Evolutionary conservation across 805 yeast genomes (phyloP).

Genomic region (Candida nonsorbophila): DNA sequence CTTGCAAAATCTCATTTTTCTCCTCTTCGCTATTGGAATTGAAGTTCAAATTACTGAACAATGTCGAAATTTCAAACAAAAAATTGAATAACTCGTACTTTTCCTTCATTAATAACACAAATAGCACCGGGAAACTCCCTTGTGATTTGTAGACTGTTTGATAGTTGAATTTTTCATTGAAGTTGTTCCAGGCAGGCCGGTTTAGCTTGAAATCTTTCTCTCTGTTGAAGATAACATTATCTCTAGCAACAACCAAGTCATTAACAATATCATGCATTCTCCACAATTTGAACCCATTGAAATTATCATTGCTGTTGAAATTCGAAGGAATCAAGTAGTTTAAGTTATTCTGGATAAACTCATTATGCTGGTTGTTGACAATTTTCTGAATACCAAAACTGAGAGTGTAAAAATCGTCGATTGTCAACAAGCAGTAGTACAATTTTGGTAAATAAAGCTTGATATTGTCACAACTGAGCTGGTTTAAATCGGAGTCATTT

Average conservation of each 20-base stretch:
- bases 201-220: background rate
- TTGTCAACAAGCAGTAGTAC: slow-evolving; percentile 40
- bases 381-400: slow-evolving; percentile 27
- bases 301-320: slow-evolving; percentile 2
- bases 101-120: slow-evolving; percentile 22
- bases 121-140: slow-evolving; percentile 10
- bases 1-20: slow-evolving; percentile 18
- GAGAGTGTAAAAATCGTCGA: slow-evolving; percentile 27
- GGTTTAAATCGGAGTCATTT: slow-evolving; percentile 3
- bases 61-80: slow-evolving; percentile 23
- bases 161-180: slow-evolving; percentile 10
- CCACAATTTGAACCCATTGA: slow-evolving; percentile 8
- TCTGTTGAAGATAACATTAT: slow-evolving; percentile 5
- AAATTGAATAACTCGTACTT: slow-evolving; percentile 33
- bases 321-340: slow-evolving; percentile 12
- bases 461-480: slow-evolving; percentile 16
- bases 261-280: slow-evolving; percentile 8
- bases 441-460: slow-evolving; percentile 36
- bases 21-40: slow-evolving; percentile 13
- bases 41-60: slow-evolving; percentile 8
- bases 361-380: slow-evolving; percentile 4
- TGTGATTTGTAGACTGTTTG: background rate
- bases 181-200: slow-evolving; percentile 4
- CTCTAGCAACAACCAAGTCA: slow-evolving; percentile 11
- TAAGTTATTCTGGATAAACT: slow-evolving; percentile 9